Conservation (phyloP, 2,329 filamentous ascomycete genomes). For the Cryphonectria parasitica region DNA sequence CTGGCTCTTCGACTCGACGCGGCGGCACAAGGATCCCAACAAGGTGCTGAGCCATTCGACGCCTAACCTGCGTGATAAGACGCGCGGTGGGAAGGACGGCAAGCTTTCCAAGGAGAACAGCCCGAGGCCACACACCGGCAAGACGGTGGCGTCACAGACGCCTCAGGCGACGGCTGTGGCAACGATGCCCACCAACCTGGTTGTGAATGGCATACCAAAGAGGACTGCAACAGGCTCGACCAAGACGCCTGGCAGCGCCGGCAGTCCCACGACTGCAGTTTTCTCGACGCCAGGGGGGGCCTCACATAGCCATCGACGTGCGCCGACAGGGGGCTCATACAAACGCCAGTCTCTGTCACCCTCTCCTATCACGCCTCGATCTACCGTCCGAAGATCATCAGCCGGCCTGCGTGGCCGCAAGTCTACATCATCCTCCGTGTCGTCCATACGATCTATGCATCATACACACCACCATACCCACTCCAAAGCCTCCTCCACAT, state of each 20-base stretch:
- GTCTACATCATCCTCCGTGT: constrained; percentile 93
- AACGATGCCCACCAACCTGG: constrained; percentile 53
- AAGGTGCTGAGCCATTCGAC: constrained; percentile 61
- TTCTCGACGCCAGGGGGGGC: constrained; percentile 33
- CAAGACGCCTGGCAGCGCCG: constrained; percentile 33
- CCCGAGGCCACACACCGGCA: constrained; percentile 64
- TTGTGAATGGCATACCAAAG: constrained; percentile 53
- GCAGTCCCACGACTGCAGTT: constrained; percentile 38
- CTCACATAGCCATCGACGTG: constrained; percentile 33
- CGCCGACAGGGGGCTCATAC: constrained; percentile 49
- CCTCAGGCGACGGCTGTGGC: constrained; percentile 43
- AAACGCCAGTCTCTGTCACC: constrained; percentile 84
- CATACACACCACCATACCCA: constrained; percentile 74
- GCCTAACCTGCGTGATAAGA: constrained; percentile 60
- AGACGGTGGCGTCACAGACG: constrained; percentile 51
- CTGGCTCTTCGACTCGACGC: constrained; percentile 64
- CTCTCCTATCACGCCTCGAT: constrained; percentile 84
- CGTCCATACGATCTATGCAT: constrained; percentile 88
- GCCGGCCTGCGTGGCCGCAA: constrained; percentile 86
- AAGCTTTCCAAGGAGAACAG: constrained; percentile 56
- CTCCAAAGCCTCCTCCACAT: constrained; percentile 93
- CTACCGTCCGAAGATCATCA: constrained; percentile 81
- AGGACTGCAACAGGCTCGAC: constrained; percentile 22
- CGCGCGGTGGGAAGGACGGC: constrained; percentile 44
- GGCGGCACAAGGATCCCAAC: constrained; percentile 52